These are phyloP conservation scores for Chaetomium cochliodes DNA, from an alignment of 495 filamentous ascomycete species.

Conservation along the genomic window DNA sequence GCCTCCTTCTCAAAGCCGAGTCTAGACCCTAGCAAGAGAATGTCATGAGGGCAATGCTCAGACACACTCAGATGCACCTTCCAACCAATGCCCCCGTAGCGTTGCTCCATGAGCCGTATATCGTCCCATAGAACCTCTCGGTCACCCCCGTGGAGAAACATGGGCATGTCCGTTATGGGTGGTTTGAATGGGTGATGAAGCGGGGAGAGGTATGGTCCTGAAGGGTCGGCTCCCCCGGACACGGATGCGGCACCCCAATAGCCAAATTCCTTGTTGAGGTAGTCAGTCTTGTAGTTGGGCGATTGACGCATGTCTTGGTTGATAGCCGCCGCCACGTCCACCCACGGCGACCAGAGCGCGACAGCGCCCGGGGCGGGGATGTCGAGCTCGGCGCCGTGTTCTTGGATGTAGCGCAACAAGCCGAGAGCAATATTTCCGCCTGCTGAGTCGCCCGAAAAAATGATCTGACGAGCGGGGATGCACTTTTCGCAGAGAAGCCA, in stretches of 20 bases:
- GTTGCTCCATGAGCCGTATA: constrained; percentile 18
- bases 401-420: constrained; percentile 42
- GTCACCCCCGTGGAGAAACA: constrained; percentile 24
- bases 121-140: constrained; percentile 27
- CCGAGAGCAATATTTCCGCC: constrained; percentile 44
- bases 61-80: constrained; percentile 25
- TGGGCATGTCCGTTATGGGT: constrained; percentile 14
- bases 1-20: constrained; percentile 31
- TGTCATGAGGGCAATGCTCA: constrained; percentile 29
- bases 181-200: constrained; percentile 25
- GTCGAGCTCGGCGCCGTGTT: constrained; percentile 21
- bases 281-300: constrained; percentile 30
- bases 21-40: constrained; percentile 28
- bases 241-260: constrained; percentile 27
- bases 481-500: constrained; percentile 38
- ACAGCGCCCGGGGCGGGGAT: constrained; percentile 23
- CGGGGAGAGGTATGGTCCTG: constrained; percentile 23
- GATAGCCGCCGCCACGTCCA: constrained; percentile 21
- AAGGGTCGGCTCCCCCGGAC: constrained; percentile 8
- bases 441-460: constrained; percentile 48
- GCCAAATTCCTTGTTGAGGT: constrained; percentile 27
- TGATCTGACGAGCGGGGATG: constrained; percentile 38
- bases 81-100: constrained; percentile 23
- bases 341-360: constrained; percentile 34
- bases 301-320: constrained; percentile 13